Evolutionary conservation across 305 asterid species (phyloP).

Genomic region (Solanum hybrid): DNA sequence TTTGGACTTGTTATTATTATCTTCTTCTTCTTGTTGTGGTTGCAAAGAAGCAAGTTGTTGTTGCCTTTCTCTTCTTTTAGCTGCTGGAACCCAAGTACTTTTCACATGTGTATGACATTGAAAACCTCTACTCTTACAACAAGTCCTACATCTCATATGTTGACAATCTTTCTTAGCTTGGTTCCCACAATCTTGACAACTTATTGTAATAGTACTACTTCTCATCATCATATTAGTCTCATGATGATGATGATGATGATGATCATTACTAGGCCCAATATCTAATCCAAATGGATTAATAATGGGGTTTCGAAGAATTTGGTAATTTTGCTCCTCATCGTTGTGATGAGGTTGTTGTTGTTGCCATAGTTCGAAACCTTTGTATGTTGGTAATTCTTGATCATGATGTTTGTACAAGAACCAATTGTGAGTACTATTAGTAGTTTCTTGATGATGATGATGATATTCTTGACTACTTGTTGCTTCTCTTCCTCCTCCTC

Average conservation of each 20-base stretch:
- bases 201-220: not conserved
- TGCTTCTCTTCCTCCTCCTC: not conserved
- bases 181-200: conserved; percentile 24
- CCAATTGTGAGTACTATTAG: conserved; percentile 29
- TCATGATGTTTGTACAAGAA: conserved; percentile 37
- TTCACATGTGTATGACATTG: conserved; percentile 20
- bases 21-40: not conserved
- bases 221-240: not conserved
- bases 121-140: conserved; percentile 21
- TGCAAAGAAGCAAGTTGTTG: not conserved
- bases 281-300: conserved; percentile 26
- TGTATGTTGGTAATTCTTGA: conserved; percentile 18
- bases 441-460: conserved; percentile 19
- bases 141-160: conserved; percentile 19
- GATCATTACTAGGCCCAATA: conserved; percentile 24
- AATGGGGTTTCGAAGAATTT: conserved; percentile 7
- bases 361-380: conserved; percentile 56
- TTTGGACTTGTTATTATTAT: not conserved
- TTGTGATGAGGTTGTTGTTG: conserved; percentile 4
- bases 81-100: conserved; percentile 24
- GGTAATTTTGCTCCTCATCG: not conserved
- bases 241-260: not conserved
- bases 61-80: conserved; percentile 14
- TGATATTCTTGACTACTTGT: conserved; percentile 7
- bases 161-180: conserved; percentile 24